phyloP scores from a whole-genome alignment of 257 asterid genomes.

The Fraxinus quadrangulata region DNA sequence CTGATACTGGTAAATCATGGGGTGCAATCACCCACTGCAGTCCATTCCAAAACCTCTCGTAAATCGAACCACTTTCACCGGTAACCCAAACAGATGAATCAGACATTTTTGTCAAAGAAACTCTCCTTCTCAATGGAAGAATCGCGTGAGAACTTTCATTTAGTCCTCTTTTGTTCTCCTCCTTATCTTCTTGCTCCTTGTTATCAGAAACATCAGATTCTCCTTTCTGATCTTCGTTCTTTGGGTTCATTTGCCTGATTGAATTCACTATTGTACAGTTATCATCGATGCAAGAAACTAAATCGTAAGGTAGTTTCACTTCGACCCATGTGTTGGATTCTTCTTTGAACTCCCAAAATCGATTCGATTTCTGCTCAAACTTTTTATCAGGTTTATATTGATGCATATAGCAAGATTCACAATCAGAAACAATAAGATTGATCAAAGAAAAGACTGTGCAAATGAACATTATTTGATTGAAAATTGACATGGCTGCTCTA shows the following conservation, averaged over 20 bases:
- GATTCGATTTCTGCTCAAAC: slow-evolving; percentile 62
- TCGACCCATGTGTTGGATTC: slow-evolving; percentile 70
- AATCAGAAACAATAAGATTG: slow-evolving; percentile 16
- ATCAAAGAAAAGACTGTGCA: slow-evolving; percentile 31
- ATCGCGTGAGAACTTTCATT: background rate
- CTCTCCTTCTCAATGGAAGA: slow-evolving; percentile 55
- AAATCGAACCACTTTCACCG: slow-evolving; percentile 80
- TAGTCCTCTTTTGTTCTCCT: slow-evolving; percentile 10
- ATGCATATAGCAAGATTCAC: slow-evolving; percentile 42
- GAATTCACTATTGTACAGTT: slow-evolving; percentile 53
- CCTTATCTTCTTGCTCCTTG: background rate
- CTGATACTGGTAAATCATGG: slow-evolving; percentile 60
- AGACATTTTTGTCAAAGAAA: slow-evolving; percentile 70
- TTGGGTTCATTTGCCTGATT: slow-evolving; percentile 28
- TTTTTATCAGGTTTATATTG: slow-evolving; percentile 37
- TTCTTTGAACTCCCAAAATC: slow-evolving; percentile 71
- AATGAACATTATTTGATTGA: slow-evolving; percentile 32
- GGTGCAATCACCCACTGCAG: slow-evolving; percentile 92
- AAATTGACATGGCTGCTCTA: slow-evolving; percentile 37
- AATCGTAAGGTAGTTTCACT: slow-evolving; percentile 59
- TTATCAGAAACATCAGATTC: slow-evolving; percentile 3
- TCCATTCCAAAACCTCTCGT: slow-evolving; percentile 92
- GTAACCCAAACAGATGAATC: slow-evolving; percentile 84
- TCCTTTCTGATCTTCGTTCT: slow-evolving; percentile 16
- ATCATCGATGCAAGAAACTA: slow-evolving; percentile 57